These are phyloP conservation scores for Euphrasia confusa DNA, from an alignment of 257 asterid genomes.

Conservation along the genomic window DNA sequence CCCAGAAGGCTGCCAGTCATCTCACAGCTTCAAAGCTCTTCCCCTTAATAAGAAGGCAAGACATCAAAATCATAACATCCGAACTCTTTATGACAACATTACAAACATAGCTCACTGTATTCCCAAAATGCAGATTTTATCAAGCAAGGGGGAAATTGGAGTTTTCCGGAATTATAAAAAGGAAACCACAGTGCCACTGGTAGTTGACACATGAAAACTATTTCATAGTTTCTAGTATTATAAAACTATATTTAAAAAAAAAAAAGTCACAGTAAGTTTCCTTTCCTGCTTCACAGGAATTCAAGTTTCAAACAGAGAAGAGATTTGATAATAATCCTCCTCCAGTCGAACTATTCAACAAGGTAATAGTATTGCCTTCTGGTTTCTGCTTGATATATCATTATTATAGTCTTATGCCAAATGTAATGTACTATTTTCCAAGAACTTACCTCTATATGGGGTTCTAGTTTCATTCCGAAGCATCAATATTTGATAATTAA, in stretches of 20 bases:
- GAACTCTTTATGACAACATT: constrained; percentile 2
- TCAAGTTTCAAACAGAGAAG: constrained; percentile 61
- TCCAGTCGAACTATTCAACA: constrained; percentile 72
- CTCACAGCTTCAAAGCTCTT: constrained; percentile 72
- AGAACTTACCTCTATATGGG: background rate
- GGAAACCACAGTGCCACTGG: constrained; percentile 80
- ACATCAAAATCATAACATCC: background rate
- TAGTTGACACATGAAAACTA: constrained; percentile 26
- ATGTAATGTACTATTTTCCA: background rate
- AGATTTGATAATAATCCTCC: constrained; percentile 66
- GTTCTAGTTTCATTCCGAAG: constrained; percentile 8
- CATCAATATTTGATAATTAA: constrained; percentile 2
- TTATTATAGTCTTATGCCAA: background rate
- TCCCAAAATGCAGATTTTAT: constrained; percentile 47
- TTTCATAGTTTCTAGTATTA: constrained; percentile 1
- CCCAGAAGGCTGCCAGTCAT: constrained; percentile 34
- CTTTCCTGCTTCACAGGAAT: constrained; percentile 47
- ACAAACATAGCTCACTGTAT: background rate
- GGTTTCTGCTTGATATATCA: constrained; percentile 7
- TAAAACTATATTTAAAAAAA: constrained; percentile 15
- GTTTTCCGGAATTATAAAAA: constrained; percentile 60
- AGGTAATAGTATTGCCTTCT: constrained; percentile 40
- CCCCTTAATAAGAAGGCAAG: constrained; percentile 75
- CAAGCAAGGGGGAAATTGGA: constrained; percentile 91
- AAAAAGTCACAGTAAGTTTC: background rate